These are phyloP conservation scores for Torulaspora maleeae DNA, from an alignment of 805 yeast species.

Conservation along the genomic window DNA sequence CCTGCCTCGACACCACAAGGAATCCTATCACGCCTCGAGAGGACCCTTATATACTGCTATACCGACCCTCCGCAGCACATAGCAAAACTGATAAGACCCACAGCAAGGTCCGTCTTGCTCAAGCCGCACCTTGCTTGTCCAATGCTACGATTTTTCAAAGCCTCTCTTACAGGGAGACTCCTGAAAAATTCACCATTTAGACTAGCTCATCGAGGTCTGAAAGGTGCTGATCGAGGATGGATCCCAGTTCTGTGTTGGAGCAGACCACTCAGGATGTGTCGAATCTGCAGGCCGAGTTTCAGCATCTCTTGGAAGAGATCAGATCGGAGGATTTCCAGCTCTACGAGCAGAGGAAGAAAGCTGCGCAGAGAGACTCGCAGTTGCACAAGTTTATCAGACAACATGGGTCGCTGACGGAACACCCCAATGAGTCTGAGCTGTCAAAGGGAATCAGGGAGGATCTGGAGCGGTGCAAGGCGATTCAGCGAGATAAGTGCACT, in stretches of 20 bases:
- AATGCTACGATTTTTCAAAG: neutral
- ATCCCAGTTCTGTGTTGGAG: constrained; percentile 79
- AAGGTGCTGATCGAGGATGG: constrained; percentile 46
- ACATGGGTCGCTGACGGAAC: constrained; percentile 73
- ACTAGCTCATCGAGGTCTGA: neutral
- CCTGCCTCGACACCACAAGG: too few relatives aligned
- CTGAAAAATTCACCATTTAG: neutral
- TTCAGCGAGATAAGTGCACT: constrained; percentile 75
- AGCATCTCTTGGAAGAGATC: constrained; percentile 74
- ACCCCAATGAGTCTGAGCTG: constrained; percentile 72
- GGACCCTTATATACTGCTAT: constrained; percentile 1
- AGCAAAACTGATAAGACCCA: neutral
- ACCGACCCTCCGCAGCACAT: neutral
- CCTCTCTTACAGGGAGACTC: neutral
- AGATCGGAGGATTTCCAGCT: constrained; percentile 61
- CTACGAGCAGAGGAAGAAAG: constrained; percentile 60
- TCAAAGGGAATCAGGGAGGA: constrained; percentile 66
- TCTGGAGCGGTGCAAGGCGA: constrained; percentile 49
- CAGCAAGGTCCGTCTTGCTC: neutral
- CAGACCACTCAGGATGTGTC: constrained; percentile 69
- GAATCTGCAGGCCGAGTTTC: constrained; percentile 83
- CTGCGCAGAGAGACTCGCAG: constrained; percentile 68
- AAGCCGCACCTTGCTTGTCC: neutral
- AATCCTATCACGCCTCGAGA: neutral
- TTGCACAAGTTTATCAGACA: constrained; percentile 77